Percentiles rank a stretch among this genome's conserved stretches.
Conservation (phyloP, 805 yeast species). For the Wickerhamiella slavikovae region DNA sequence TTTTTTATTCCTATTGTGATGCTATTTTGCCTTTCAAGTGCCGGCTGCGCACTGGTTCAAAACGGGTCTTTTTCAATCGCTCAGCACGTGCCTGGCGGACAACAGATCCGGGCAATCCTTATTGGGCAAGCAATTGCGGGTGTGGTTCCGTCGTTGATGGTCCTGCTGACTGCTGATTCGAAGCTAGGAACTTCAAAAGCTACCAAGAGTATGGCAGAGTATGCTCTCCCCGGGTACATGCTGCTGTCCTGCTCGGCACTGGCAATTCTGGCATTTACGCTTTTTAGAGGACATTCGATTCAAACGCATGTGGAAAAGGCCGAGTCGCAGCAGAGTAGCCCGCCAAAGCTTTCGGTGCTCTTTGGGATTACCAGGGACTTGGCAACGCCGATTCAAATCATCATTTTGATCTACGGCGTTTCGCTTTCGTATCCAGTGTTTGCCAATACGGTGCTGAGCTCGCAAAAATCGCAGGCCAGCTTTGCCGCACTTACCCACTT, state of each 20-base stretch:
- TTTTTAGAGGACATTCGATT: slow-evolving; percentile 5
- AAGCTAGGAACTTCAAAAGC: slow-evolving; percentile 3
- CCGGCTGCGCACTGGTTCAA: slow-evolving; percentile 69
- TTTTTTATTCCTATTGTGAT: slow-evolving; percentile 32
- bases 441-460: slow-evolving; percentile 50
- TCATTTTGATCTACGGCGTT: slow-evolving; percentile 50
- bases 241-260: slow-evolving; percentile 8
- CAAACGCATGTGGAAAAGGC: slow-evolving; percentile 5
- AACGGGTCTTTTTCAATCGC: slow-evolving; percentile 84
- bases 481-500: slow-evolving; percentile 63
- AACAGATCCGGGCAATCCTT: slow-evolving; percentile 40
- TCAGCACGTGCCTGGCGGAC: slow-evolving; percentile 22
- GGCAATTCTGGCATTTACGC: slow-evolving; percentile 2
- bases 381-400: slow-evolving; percentile 19
- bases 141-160: slow-evolving; percentile 63
- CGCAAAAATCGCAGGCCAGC: slow-evolving; percentile 19
- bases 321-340: slow-evolving; percentile 2
- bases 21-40: slow-evolving; percentile 41
- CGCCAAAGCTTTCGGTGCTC: background rate
- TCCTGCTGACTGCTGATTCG: slow-evolving; percentile 27
- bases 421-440: slow-evolving; percentile 78
- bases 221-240: slow-evolving; percentile 26
- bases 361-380: background rate
- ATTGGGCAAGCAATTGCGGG: slow-evolving; percentile 94
- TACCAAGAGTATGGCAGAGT: slow-evolving; percentile 5